These are phyloP conservation scores for Lecanosticta acicola DNA, from an alignment of 2,329 filamentous ascomycete species.

Conservation along the genomic window DNA sequence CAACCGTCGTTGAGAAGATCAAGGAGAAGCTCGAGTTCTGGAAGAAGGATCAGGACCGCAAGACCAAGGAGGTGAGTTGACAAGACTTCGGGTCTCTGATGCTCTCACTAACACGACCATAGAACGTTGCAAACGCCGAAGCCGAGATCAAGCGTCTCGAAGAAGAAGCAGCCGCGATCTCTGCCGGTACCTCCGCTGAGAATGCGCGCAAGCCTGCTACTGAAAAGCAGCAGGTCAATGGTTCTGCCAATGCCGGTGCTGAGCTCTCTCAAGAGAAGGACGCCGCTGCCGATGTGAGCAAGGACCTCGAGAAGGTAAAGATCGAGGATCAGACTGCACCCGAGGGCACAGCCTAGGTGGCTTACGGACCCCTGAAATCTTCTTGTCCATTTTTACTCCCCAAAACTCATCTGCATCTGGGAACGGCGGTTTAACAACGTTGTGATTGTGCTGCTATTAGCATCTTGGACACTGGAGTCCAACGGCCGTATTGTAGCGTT, in stretches of 20 bases:
- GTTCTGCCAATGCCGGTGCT: constrained; percentile 47
- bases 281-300: constrained; percentile 52
- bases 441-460: not conserved
- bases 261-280: constrained; percentile 55
- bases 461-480: constrained; percentile 4
- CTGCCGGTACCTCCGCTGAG: constrained; percentile 40
- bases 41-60: constrained; percentile 82
- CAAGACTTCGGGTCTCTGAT: not conserved
- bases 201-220: constrained; percentile 43
- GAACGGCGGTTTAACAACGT: constrained; percentile 1
- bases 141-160: constrained; percentile 86
- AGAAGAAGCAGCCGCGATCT: constrained; percentile 55
- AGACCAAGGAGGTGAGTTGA: constrained; percentile 78
- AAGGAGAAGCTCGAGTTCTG: constrained; percentile 86
- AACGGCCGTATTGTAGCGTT: constrained; percentile 5
- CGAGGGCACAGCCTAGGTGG: constrained; percentile 8
- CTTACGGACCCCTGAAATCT: not conserved
- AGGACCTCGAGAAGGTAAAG: constrained; percentile 56
- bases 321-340: constrained; percentile 47
- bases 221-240: constrained; percentile 53
- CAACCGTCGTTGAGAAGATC: constrained; percentile 76
- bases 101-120: constrained; percentile 22
- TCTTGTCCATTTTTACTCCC: constrained; percentile 1
- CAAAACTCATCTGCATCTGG: not conserved
- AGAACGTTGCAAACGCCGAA: constrained; percentile 97